Base-by-base conservation (phyloP, 805 yeast genomes). In the Aciculoconidium aculeatum region DNA sequence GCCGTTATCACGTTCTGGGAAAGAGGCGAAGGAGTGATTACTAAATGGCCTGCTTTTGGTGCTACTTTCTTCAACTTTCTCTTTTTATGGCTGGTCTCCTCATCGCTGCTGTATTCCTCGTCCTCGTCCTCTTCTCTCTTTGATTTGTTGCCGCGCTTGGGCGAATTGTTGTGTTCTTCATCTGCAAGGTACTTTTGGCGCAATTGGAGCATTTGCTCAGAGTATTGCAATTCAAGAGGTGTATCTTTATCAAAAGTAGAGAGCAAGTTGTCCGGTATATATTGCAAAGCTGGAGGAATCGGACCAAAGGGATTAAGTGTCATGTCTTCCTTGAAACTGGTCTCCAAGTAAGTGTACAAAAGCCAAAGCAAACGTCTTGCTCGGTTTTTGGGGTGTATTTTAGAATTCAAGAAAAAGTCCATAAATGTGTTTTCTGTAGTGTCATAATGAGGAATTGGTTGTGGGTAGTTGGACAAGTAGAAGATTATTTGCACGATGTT, bases 351-450 rank as follows among this genome's bases (percentile, higher is more conserved):
- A 2, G 84, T 71, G 42, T 85, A 88, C 23, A 85, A 46, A 20
- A 90, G 58, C 96, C 96, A 90, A 36, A 90, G 53, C 39, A 90
- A 77, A 21, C 92, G 66, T 30, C 68, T 58, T 2, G 85, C 85
- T 37, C 95, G 70, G 34, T 75, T 76, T 15, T 49, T 51, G 3
- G 95, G 83, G 32, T 77, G 70, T 22, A 75, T 68, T 3, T 64
- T 58, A 2, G 76, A 55, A 40, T 76, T 72, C 53, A 84, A 68
- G 53, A 90, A 77, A 22, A 88, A 69, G 44, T 83, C 92, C 61
- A 77, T 78, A 42, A 86, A 75, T 25, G 77, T 70, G 36, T 54
- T 55, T 2, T 23, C 25, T 1, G 23, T 25, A 16, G 30, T 30
- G 27, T 41, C 47, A 20, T 40, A 33, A 17, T 32, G 28, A 1